Evolutionary conservation across 164 flowering plant genomes (phyloP).

Genomic region (Nymphaea thermarum): DNA sequence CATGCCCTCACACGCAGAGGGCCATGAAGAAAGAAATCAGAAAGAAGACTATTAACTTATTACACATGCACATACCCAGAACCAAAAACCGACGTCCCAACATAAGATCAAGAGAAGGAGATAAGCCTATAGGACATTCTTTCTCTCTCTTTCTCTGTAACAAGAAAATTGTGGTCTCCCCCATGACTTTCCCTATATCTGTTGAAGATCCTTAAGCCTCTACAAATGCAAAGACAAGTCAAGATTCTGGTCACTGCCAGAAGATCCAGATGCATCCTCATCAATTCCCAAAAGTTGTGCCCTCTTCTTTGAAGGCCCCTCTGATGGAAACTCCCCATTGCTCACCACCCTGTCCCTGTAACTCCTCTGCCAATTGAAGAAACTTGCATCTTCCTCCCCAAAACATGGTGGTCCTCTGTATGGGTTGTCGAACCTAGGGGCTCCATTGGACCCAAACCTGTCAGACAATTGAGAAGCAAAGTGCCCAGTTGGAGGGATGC

Average conservation of each 20-base stretch:
- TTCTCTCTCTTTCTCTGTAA: neutral
- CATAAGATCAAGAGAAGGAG: neutral
- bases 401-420: neutral
- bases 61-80: neutral
- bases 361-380: conserved; percentile 38
- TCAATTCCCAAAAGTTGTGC: conserved; percentile 10
- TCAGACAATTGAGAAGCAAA: conserved; percentile 15
- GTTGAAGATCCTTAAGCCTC: neutral
- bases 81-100: neutral
- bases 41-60: neutral
- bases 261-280: conserved; percentile 1
- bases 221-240: conserved; percentile 33
- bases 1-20: neutral
- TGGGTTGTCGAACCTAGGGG: conserved; percentile 32
- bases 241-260: conserved; percentile 18
- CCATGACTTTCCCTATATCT: neutral
- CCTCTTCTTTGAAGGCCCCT: neutral
- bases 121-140: no score
- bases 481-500: conserved; percentile 5
- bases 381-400: conserved; percentile 29
- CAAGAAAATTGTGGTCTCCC: neutral
- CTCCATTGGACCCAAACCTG: conserved; percentile 37
- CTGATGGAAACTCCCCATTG: neutral
- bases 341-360: conserved; percentile 9
- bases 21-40: neutral